Conservation (phyloP, 2,329 filamentous ascomycete genomes). For the Aspergillus sp. region DNA sequence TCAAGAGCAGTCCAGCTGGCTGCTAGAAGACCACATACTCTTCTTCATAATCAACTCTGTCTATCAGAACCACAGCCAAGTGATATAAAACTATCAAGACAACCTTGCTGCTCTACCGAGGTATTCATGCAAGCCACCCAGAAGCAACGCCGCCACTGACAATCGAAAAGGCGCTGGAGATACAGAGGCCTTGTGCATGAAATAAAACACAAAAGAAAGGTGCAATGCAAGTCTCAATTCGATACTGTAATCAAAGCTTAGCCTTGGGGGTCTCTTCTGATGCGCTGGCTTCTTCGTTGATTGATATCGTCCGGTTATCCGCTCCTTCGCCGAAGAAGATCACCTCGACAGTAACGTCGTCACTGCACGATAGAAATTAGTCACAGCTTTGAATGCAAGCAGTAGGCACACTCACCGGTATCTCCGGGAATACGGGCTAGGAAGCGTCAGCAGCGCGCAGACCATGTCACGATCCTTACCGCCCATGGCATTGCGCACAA, state of each 20-base stretch:
- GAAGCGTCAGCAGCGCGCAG: slow-evolving; percentile 84
- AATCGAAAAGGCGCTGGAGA: too few species aligned
- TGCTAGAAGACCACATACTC: too few species aligned
- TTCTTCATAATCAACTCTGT: too few species aligned
- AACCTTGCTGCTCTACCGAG: too few species aligned
- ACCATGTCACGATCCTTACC: slow-evolving; percentile 93
- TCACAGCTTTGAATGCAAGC: not conserved
- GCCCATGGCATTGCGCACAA: slow-evolving; percentile 91
- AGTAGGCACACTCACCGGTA: slow-evolving; percentile 65
- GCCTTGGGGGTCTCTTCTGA: slow-evolving; percentile 47
- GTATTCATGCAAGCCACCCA: too few species aligned
- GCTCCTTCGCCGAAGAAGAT: slow-evolving; percentile 91
- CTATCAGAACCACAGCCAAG: too few species aligned
- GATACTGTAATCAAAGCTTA: slow-evolving; percentile 42
- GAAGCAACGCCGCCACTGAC: too few species aligned
- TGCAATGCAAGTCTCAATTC: too few species aligned
- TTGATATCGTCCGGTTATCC: slow-evolving; percentile 71
- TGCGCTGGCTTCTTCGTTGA: slow-evolving; percentile 86
- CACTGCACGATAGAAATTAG: slow-evolving; percentile 51
- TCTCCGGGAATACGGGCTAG: slow-evolving; percentile 83
- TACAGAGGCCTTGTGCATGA: too few species aligned
- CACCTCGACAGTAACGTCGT: slow-evolving; percentile 95
- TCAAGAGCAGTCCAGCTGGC: too few species aligned
- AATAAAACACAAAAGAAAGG: too few species aligned
- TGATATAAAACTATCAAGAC: too few species aligned